These are phyloP conservation scores for Candida palmyrensis DNA, from an alignment of 805 yeast species.

Conservation along the genomic window DNA sequence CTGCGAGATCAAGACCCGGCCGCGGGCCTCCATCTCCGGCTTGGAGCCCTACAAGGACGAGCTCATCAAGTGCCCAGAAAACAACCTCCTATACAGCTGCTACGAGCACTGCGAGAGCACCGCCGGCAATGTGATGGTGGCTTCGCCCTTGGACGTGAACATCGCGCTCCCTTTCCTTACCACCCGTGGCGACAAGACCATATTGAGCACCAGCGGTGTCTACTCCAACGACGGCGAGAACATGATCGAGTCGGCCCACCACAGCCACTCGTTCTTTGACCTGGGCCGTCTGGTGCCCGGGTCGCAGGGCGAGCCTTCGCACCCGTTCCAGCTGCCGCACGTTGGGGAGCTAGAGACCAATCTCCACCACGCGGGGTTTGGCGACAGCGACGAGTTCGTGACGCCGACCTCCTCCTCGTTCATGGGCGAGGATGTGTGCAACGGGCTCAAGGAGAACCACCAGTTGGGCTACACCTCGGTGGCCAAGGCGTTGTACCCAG, in stretches of 20 bases:
- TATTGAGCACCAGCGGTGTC: conserved; percentile 15
- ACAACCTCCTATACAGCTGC: conserved; percentile 57
- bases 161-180: conserved; percentile 41
- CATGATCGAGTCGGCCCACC: neutral
- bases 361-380: conserved; percentile 16
- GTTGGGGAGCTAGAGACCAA: conserved; percentile 39
- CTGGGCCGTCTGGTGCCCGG: too few species aligned
- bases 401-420: conserved; percentile 27
- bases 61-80: conserved; percentile 51
- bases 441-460: conserved; percentile 19
- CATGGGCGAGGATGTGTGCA: conserved; percentile 22
- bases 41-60: conserved; percentile 53
- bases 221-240: conserved; percentile 1
- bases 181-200: conserved; percentile 27
- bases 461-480: conserved; percentile 31
- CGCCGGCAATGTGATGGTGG: conserved; percentile 22
- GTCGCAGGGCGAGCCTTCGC: neutral
- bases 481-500: conserved; percentile 50
- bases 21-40: conserved; percentile 27
- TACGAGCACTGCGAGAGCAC: conserved; percentile 24
- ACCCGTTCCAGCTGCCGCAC: conserved; percentile 19
- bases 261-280: neutral
- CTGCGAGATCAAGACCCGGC: conserved; percentile 58
- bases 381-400: conserved; percentile 12
- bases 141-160: conserved; percentile 39